Base-by-base conservation (phyloP, 2,329 filamentous ascomycete species). In the Curvularia eragrostidis region DNA sequence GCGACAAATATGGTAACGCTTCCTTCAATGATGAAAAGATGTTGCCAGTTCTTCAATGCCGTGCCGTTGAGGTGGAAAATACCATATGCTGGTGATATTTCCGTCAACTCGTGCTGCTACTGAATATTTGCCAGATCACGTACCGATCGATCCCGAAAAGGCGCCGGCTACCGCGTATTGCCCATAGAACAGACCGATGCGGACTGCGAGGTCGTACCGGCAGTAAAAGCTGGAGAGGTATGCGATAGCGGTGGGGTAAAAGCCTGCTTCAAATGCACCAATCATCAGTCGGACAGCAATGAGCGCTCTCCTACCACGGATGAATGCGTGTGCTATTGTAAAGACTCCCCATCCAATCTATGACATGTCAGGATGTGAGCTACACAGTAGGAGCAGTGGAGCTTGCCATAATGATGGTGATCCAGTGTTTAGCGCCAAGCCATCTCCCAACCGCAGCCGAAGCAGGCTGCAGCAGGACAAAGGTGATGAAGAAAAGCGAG, bases 241-340 rank as follows among this genome's bases (percentile, higher is more conserved):
- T 63, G 83, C 84, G 3, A 85, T 81, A 18, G 81, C 79, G 0
- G 82, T 79, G 6, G 83, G 80, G 56, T 84, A 85, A 71, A 85
- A 86, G 0, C 82, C 84, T 0, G 83, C 83, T 69, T 87, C 84
- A 32, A 71, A 75, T 7, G 74, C 67, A 32, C 83, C 76, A 7
- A 84, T 63, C 55, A 69, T 54, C 0, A 72, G 48, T 21, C 68
- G 56, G 21, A 69, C 43, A 26, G 63, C 56, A 21, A 71, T 63
- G n/a, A 72, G 59, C 13, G 65, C 59, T 4, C 41, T 34, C 10
- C 57, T 55, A 3, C 59, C 65, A 36, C 53, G 64, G 30, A 71
- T 64, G 44, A 66, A 68, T 2, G 67, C 64, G 41, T 73, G 67
- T 15, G 61, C 60, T 34, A 71, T 18, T 30, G 69, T 72, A 38